These are phyloP conservation scores for Scutellaria galericulata DNA, from an alignment of 257 asterid genomes.

Conservation along the genomic window DNA sequence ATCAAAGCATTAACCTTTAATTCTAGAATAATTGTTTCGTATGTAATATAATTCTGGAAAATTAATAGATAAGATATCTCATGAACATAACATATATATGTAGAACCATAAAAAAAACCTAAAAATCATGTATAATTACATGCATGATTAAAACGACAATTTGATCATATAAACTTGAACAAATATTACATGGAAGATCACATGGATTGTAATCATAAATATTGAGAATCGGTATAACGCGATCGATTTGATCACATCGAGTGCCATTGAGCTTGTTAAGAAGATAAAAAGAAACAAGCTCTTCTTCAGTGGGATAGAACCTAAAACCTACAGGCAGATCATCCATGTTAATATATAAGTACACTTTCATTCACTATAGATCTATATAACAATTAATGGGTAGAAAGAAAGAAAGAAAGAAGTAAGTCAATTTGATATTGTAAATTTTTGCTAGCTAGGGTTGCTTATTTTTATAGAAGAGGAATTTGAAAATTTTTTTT, in stretches of 20 bases:
- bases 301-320: constrained; percentile 70
- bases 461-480: constrained; percentile 1
- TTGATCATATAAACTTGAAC: background rate
- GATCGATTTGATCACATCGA: constrained; percentile 36
- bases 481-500: background rate
- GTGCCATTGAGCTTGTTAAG: constrained; percentile 49
- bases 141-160: background rate
- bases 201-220: constrained; percentile 58
- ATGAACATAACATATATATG: background rate
- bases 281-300: constrained; percentile 57
- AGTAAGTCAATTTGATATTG: no score
- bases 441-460: background rate
- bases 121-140: background rate
- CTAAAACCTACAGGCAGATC: constrained; percentile 54
- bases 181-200: constrained; percentile 56
- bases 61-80: no score
- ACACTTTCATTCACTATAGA: background rate
- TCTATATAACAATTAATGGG: no score
- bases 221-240: constrained; percentile 54
- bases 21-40: no score
- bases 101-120: background rate
- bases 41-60: background rate
- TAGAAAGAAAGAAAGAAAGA: no score
- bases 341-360: constrained; percentile 30
- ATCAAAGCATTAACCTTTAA: no score